These are phyloP conservation scores for Neotropicomus parvogracilis DNA, from an alignment of 1,284 basidiomycete species.

Conservation along the genomic window DNA sequence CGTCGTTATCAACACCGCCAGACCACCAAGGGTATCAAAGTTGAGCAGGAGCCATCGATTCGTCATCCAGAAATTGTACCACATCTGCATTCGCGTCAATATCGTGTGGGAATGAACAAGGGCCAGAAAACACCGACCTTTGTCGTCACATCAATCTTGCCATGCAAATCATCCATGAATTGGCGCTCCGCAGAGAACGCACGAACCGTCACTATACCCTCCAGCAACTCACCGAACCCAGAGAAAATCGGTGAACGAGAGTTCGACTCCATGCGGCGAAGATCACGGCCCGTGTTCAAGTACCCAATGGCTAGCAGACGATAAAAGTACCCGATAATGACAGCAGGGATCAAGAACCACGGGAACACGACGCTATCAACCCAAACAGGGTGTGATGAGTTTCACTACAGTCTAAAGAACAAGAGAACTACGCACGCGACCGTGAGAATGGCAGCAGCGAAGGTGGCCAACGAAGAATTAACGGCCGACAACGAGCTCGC, in stretches of 20 bases:
- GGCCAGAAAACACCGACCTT: conserved; percentile 39
- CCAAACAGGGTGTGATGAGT: conserved; percentile 7
- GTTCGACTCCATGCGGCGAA: conserved; percentile 62
- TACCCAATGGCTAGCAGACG: conserved; percentile 53
- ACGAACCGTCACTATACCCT: conserved; percentile 76
- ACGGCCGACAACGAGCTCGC: conserved; percentile 61
- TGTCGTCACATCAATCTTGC: conserved; percentile 61
- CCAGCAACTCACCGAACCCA: conserved; percentile 67
- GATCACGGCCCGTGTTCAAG: conserved; percentile 50
- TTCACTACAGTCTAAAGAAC: neutral
- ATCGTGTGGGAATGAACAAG: neutral
- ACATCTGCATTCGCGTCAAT: conserved; percentile 48
- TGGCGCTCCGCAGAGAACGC: conserved; percentile 81
- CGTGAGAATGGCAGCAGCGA: conserved; percentile 45
- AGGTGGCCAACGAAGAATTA: conserved; percentile 68
- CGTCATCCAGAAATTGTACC: conserved; percentile 78
- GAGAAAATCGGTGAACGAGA: conserved; percentile 56
- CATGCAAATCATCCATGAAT: conserved; percentile 74
- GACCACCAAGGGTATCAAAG: conserved; percentile 72
- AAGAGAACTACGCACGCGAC: conserved; percentile 24
- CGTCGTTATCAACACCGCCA: conserved; percentile 62
- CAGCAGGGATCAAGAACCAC: conserved; percentile 55
- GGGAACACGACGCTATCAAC: conserved; percentile 48
- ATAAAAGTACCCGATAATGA: conserved; percentile 48
- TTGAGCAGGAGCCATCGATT: conserved; percentile 75